Conservation (phyloP, 2,329 filamentous ascomycete genomes). For the Thelonectria discophora region DNA sequence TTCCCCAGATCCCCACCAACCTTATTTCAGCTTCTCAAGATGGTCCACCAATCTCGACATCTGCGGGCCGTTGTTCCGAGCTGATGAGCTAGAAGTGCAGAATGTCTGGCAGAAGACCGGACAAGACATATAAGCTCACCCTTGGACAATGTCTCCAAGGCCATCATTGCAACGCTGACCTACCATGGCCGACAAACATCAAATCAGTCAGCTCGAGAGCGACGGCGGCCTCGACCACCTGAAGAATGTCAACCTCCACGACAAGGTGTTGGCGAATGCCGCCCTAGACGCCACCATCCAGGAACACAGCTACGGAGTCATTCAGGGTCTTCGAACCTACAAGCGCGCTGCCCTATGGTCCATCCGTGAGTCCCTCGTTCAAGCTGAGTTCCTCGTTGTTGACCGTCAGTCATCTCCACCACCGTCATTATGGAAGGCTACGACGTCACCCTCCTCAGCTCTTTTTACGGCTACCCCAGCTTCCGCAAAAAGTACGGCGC, state of each 20-base stretch:
- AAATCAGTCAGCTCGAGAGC: conserved; percentile 43
- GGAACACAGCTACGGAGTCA: conserved; percentile 49
- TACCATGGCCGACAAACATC: conserved; percentile 39
- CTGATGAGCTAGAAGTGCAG: too few relatives aligned
- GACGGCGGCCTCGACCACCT: conserved; percentile 44
- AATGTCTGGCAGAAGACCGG: too few relatives aligned
- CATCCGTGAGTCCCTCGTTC: conserved; percentile 43
- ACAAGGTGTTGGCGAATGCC: conserved; percentile 50
- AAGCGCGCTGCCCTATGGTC: conserved; percentile 53
- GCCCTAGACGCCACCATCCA: conserved; percentile 49
- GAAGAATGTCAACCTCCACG: conserved; percentile 46
- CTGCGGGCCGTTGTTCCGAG: too few relatives aligned
- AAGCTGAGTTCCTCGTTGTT: conserved; percentile 6
- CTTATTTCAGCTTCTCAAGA: too few relatives aligned
- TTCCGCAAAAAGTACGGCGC: conserved; percentile 54
- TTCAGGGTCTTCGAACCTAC: conserved; percentile 51
- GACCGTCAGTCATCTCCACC: conserved; percentile 51
- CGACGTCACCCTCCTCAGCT: conserved; percentile 57
- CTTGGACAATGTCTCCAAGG: too few relatives aligned
- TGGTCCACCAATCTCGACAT: too few relatives aligned
- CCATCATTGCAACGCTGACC: not conserved
- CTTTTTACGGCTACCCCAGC: conserved; percentile 55
- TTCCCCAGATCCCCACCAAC: too few relatives aligned
- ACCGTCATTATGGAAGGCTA: conserved; percentile 63
- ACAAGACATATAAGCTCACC: too few relatives aligned